Evolutionary conservation across 1,284 basidiomycete species (phyloP), one percentile per base, ranked within the genome.

Genomic region (Papiliotrema flavescens): DNA sequence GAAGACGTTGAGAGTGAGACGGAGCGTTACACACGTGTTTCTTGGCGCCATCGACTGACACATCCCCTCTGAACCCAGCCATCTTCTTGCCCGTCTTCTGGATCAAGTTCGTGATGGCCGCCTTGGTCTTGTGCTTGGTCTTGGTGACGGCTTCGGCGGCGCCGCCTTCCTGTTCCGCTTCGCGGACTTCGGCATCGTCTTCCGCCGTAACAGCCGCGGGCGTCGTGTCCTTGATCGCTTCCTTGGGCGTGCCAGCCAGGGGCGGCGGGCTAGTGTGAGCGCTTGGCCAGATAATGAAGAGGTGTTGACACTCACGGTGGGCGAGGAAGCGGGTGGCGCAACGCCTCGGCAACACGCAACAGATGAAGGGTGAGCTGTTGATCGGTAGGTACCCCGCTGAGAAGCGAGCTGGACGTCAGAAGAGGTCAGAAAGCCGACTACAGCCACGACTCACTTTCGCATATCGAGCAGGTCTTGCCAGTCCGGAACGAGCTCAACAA

Each of bases 331-430:
- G 76, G 76, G 19, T 63, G 53, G 24, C 62, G 46, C 35, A 69
- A 56, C 0, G 71, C 73, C 60, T 83, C 81, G 6, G 76, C 79
- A 26, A 82, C 76, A 15, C 82, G 77, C 2, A 83, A 67, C 28
- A 83, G 65, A 32, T 82, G 80, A 3, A 83, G 67, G 0, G 80
- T 80, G 39, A 83, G 75, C 59, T 84, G 83, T 4, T 81, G 80
- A 58, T 84, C 80, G 45, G 82, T 84, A 2, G 83, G 83, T 0
- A 82, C 81, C 11, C 80, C 77, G 22, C 74, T 78, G 17, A 83
- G 66, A 37, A 83, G 61, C 2, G 80, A 79, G 68, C 80, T 81
- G 47, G 13, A 13, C 8, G 37, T 61, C 19, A 23, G 32, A 6
- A 6, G 28, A 32, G 28, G 28, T 28, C 14, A 39, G 53, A 61